Evolutionary conservation across 2,329 filamentous ascomycete species (phyloP), one percentile per base, ranked within the genome.

Genomic region (Sphaerulina musiva): DNA sequence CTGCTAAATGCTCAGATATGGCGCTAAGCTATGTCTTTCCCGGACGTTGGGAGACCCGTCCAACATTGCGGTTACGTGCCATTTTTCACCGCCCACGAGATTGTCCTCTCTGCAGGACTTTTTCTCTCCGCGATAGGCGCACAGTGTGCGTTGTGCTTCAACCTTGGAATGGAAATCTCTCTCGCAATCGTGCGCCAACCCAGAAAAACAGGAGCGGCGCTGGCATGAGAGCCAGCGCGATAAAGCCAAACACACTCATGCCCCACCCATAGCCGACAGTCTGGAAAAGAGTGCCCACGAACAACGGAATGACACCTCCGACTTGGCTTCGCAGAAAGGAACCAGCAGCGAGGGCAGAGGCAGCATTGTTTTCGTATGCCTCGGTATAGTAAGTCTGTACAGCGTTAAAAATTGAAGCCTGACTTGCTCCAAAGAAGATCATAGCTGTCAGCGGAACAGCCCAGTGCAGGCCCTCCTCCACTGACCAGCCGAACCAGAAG

Each of bases 311-410:
- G 0, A 77, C 58, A 3, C 74, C 75, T 8, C 76, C 75, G 17
- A 77, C 63, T 2, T 78, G 46, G 36, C 68, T 72, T 20, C 76
- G 63, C 44, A 77, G 75, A 0, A 76, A 70, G 0, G 74, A 71
- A 0, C 74, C 74, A 10, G 75, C 76, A 7, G 76, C 76, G 46
- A 78, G 74, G 0, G 75, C 75, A 40, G 70, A 73, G 6, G 75
- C 75, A 5, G 76, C 76, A 55, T 75, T 76, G 61, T 70, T 72
- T 50, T 76, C 73, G 49, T 76, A 78, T 11, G 71, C 70, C 59
- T 78, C 76, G 40, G 78, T 78, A 62, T 77, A 78, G 62, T 79
- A 78, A 42, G 79, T 80, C 54, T 80, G 77, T 6, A 76, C 74
- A 8, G 70, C 70, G 55, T 78, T 79, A 59, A 79, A 68, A 20